These are phyloP conservation scores for Sclerotiophoma versabilis DNA, from an alignment of 2,329 filamentous ascomycete species.

Conservation along the genomic window DNA sequence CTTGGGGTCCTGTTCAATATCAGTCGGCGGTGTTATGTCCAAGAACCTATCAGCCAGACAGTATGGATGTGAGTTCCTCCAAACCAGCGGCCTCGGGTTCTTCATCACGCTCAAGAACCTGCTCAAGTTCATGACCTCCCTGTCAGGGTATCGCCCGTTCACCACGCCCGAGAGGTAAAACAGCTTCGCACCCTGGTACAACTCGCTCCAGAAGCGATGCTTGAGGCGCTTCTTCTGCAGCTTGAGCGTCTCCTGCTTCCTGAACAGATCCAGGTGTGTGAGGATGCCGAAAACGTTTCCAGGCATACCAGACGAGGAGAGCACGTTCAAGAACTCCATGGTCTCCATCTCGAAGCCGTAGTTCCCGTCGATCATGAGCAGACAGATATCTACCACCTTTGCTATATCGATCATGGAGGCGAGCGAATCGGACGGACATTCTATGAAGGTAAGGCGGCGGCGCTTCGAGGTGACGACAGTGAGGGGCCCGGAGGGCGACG, in stretches of 20 bases:
- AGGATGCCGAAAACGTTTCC: conserved; percentile 98
- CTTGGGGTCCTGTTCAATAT: conserved; percentile 85
- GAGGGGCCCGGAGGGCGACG: conserved; percentile 87
- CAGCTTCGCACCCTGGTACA: conserved; percentile 95
- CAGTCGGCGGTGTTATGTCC: conserved; percentile 91
- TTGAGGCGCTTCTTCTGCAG: conserved; percentile 96
- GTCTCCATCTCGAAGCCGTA: conserved; percentile 99
- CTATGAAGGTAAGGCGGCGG: conserved; percentile 90
- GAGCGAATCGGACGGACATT: conserved; percentile 92
- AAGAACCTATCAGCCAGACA: conserved; percentile 91
- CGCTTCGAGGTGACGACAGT: conserved; percentile 97
- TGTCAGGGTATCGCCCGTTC: conserved; percentile 94
- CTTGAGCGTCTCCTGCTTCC: conserved; percentile 89
- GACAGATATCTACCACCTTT: conserved; percentile 95
- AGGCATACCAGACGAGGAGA: conserved; percentile 95
- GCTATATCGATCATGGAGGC: conserved; percentile 97
- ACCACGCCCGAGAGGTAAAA: conserved; percentile 97
- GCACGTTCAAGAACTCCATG: conserved; percentile 97
- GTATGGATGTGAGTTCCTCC: conserved; percentile 96
- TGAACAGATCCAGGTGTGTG: conserved; percentile 94
- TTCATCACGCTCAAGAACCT: conserved; percentile 99
- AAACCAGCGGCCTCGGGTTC: conserved; percentile 93
- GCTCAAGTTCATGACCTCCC: conserved; percentile 94
- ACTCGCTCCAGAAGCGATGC: conserved; percentile 93
- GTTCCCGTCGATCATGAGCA: conserved; percentile 98